Conservation (phyloP, 169 alveolate genomes). For the Ichthyophthirius multifiliis region DNA sequence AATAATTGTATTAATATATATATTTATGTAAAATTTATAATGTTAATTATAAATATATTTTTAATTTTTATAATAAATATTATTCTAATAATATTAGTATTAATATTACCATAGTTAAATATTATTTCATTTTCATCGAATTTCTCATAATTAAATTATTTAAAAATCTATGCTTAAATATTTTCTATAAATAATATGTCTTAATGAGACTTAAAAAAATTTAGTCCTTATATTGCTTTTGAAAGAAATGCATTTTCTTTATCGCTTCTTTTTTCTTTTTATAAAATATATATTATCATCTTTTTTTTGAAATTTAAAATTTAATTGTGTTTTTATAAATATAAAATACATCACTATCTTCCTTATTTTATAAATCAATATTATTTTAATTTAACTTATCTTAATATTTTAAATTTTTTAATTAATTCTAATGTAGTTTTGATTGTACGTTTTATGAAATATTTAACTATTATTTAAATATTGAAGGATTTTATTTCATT, state of each 20-base stretch:
- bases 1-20: no score
- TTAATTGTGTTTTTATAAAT: not conserved
- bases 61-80: no score
- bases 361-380: not conserved
- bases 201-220: not conserved
- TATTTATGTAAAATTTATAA: no score
- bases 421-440: no score
- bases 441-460: no score
- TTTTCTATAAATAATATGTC: not conserved
- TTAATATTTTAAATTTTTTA: no score
- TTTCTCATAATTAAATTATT: not conserved
- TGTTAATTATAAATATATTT: no score
- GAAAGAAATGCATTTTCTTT: not conserved
- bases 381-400: no score
- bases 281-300: not conserved
- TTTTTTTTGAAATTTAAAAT: not conserved
- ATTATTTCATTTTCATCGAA: not conserved
- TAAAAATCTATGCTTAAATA: not conserved
- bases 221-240: not conserved
- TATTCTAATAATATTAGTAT: not conserved
- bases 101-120: not conserved
- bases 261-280: not conserved
- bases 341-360: not conserved
- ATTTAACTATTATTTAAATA: no score
- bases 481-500: no score